Evolutionary conservation across 2,329 filamentous ascomycete genomes (phyloP), one percentile per base, ranked within the genome.

Genomic region (Colletotrichum viniferum): DNA sequence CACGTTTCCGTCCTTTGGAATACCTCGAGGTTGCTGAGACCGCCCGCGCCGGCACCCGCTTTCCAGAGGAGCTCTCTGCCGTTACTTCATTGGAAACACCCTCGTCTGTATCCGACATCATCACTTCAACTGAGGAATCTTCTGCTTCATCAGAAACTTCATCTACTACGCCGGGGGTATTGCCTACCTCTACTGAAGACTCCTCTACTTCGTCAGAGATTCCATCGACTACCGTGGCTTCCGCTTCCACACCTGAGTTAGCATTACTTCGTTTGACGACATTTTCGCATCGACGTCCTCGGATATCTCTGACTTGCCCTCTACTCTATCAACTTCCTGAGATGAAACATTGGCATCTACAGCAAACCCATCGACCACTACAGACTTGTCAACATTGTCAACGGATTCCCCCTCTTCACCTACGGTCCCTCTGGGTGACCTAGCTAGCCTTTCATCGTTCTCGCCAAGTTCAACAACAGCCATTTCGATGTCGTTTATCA

Each of bases 21-120:
- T 0, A 48, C 38, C 18, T 21, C 38, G 5, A n/a, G 18, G 18
- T 48, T 48, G 38, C 18, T 9, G 38, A 7, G 9, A 48, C 18
- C 18, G 0, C 10, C 18, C 18, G 18, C 9, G 4, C 18, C 3
- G 38, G 1, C 38, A n/a, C 9, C 38, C 18, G 18, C 18, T 10
- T n/a, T n/a, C 5, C 0, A 0, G 38, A 9, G 38, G 1, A 43
- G 38, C 38, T 43, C 38, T 43, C 38, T n/a, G 38, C 18, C 38
- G 0, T n/a, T 43, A 3, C 0, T 36, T 36, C 34, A 36, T 36
- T 36, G 14, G 34, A 1, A 2, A 16, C 0, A 0, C 34, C 14
- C 34, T 36, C 34, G 14, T 36, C 34, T 36, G 34, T 36, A 16
- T 7, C 0, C 14, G 14, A 36, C 4, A 36, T 36, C 14, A 36